phyloP scores from a whole-genome alignment of 2,329 filamentous ascomycete species.

The Trichothecium roseum region DNA sequence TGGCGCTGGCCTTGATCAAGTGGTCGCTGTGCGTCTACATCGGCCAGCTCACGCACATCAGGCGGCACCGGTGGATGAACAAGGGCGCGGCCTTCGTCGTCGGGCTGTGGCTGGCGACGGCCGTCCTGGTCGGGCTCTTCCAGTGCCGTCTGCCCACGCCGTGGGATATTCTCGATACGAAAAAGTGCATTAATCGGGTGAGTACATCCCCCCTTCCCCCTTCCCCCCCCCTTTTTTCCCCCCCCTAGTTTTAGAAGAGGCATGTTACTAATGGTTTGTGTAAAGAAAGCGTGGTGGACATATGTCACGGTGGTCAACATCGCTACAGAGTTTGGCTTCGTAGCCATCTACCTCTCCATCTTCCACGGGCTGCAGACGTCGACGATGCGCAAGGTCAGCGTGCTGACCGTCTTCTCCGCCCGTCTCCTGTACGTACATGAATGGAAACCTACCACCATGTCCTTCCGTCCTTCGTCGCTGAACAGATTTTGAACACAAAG shows the following conservation, averaged over 20 bases:
- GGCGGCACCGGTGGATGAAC: no score
- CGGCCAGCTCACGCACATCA: no score
- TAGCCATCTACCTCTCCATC: neutral
- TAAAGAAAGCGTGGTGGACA: conserved; percentile 7
- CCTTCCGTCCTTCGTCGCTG: no score
- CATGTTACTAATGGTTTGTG: neutral
- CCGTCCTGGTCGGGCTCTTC: conserved; percentile 7
- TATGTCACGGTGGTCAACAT: conserved; percentile 6
- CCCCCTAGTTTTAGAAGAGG: no score
- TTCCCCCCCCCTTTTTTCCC: neutral
- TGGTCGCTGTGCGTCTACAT: no score
- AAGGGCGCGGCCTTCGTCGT: no score
- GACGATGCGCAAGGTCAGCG: neutral
- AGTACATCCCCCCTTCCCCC: neutral
- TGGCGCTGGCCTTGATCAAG: no score
- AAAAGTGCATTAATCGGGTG: conserved; percentile 11
- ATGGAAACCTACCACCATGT: neutral
- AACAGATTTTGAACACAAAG: no score
- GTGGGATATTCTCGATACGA: conserved; percentile 8
- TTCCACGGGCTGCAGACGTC: conserved; percentile 2
- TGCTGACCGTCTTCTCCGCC: conserved; percentile 1
- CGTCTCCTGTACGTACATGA: conserved; percentile 1
- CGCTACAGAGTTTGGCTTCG: neutral
- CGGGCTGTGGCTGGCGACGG: conserved; percentile 7
- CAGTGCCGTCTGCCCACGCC: conserved; percentile 9